A percentile compares a stretch with the other conserved stretches of the same genome.
Conservation (phyloP, 1,284 basidiomycete genomes). For the Mycosarcoma mackinlayi region DNA sequence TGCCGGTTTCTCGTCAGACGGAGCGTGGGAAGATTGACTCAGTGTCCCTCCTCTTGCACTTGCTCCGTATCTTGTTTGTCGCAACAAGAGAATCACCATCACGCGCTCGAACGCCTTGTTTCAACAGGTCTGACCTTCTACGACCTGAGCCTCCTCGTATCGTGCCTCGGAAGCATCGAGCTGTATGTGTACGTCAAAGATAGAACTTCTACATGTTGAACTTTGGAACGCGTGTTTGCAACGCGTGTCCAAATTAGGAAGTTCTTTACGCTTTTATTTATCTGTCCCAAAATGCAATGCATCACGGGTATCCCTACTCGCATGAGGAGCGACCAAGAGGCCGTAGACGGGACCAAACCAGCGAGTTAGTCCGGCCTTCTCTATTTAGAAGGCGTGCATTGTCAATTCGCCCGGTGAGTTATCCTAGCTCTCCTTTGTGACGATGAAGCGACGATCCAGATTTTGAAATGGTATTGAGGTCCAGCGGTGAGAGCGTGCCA, state of each 20-base stretch:
- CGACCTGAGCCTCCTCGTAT: no score
- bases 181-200: constrained; percentile 11
- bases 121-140: not conserved
- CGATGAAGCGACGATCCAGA: no score
- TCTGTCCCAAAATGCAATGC: no score
- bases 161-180: constrained; percentile 2
- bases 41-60: not conserved
- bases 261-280: not conserved
- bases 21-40: not conserved
- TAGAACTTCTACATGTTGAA: constrained; percentile 26
- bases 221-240: constrained; percentile 15
- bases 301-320: no score
- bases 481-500: not conserved
- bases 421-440: no score
- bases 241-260: constrained; percentile 26
- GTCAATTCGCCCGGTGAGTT: no score
- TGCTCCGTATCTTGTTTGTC: not conserved
- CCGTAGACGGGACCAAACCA: no score
- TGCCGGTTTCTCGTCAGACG: not conserved
- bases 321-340: not conserved
- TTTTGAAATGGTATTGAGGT: no score
- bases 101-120: not conserved
- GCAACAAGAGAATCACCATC: not conserved
- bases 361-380: no score
- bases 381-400: no score